Conservation (phyloP, 2,329 filamentous ascomycete genomes). For the Simplicillium aogashimaense region DNA sequence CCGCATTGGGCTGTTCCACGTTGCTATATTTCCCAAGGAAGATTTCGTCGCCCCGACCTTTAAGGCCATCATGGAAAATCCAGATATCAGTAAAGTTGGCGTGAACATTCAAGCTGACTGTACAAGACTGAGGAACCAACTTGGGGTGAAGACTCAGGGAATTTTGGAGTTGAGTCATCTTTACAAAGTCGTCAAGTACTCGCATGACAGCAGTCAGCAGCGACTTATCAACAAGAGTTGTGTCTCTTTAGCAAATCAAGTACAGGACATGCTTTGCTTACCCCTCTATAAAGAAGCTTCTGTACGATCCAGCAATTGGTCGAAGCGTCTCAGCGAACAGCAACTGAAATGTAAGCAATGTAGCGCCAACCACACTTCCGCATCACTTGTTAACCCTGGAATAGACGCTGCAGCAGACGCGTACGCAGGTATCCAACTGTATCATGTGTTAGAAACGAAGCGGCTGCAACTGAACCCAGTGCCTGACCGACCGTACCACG, state of each 20-base stretch:
- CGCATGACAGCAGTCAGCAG: slow-evolving; percentile 32
- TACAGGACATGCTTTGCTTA: slow-evolving; percentile 59
- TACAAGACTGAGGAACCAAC: slow-evolving; percentile 55
- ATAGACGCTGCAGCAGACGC: slow-evolving; percentile 72
- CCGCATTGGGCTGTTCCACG: slow-evolving; percentile 71
- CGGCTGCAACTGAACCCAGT: slow-evolving; percentile 55
- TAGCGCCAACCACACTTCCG: slow-evolving; percentile 3
- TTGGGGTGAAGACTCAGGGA: slow-evolving; percentile 55
- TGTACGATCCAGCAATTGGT: slow-evolving; percentile 71
- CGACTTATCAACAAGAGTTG: slow-evolving; percentile 54
- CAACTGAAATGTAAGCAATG: slow-evolving; percentile 59
- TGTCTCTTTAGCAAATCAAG: slow-evolving; percentile 59
- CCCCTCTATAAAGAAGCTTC: slow-evolving; percentile 64
- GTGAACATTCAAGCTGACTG: slow-evolving; percentile 65
- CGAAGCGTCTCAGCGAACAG: slow-evolving; percentile 42
- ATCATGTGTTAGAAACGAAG: slow-evolving; percentile 58
- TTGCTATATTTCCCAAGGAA: slow-evolving; percentile 50
- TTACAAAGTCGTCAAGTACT: slow-evolving; percentile 66
- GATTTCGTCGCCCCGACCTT: slow-evolving; percentile 64
- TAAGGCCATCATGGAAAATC: slow-evolving; percentile 60
- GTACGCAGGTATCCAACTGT: slow-evolving; percentile 70
- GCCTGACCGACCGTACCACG: slow-evolving; percentile 60
- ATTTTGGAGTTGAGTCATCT: slow-evolving; percentile 77
- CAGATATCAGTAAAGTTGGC: slow-evolving; percentile 62
- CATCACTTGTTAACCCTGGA: too few species aligned